Percentiles rank a stretch among this genome's conserved stretches.
Conservation (phyloP, 176 grass and related monocot genomes). For the Cenchrus purpureus region DNA sequence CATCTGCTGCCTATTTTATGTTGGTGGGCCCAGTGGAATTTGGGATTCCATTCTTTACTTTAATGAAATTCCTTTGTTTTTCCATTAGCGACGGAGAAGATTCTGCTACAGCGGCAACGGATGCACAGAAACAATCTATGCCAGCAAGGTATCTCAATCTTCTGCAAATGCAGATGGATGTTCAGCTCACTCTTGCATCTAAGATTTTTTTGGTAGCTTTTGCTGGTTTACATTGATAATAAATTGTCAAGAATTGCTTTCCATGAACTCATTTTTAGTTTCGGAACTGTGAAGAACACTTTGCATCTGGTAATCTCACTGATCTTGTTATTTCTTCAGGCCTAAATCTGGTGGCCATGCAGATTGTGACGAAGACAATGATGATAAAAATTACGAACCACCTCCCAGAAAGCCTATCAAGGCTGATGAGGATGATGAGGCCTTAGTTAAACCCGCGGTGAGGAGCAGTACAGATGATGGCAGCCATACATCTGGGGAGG, state of each 20-base stretch:
- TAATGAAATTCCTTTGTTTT: constrained; percentile 32
- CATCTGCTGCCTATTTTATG: constrained; percentile 41
- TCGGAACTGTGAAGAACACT: constrained; percentile 13
- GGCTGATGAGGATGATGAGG: constrained; percentile 42
- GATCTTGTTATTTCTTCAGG: constrained; percentile 49
- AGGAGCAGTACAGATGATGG: constrained; percentile 44
- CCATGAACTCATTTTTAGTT: constrained; percentile 35
- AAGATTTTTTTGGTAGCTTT: constrained; percentile 16
- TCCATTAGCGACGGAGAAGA: constrained; percentile 67
- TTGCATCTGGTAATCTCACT: constrained; percentile 17
- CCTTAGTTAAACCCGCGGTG: constrained; percentile 35
- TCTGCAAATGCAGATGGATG: constrained; percentile 18
- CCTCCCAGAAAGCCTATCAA: constrained; percentile 51
- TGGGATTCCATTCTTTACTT: constrained; percentile 16
- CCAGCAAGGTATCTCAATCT: constrained; percentile 65
- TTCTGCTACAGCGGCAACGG: constrained; percentile 44
- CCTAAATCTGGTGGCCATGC: constrained; percentile 58
- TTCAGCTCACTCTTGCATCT: neutral
- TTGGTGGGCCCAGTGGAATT: constrained; percentile 33
- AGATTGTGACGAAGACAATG: constrained; percentile 54
- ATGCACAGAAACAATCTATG: constrained; percentile 42
- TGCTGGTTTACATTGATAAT: constrained; percentile 1
- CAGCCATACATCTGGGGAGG: constrained; percentile 29
- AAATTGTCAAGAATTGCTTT: neutral
- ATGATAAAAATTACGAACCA: constrained; percentile 57